A percentile compares a stretch with the other conserved stretches of the same genome.
phyloP scores from a whole-genome alignment of 2,329 filamentous ascomycete species.

The Amauroascus verrucosus region DNA sequence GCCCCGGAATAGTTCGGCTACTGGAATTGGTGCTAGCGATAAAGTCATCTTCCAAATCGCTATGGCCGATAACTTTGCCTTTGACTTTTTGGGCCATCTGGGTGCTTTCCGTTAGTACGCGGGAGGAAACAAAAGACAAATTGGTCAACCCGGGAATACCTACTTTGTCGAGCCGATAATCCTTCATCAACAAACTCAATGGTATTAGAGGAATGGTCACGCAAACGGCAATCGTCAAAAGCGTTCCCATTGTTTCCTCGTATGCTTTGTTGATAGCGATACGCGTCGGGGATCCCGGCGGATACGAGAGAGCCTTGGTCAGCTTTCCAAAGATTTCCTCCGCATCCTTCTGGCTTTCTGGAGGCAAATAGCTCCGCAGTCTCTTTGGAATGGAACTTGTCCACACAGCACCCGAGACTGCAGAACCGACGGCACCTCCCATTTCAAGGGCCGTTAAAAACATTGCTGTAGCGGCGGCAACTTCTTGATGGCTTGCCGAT shows the following conservation, averaged over 20 bases:
- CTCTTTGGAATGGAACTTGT: conserved; percentile 47
- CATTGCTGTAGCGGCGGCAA: conserved; percentile 53
- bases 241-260: conserved; percentile 53
- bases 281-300: conserved; percentile 47
- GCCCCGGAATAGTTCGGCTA: not conserved
- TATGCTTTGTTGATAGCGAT: conserved; percentile 55
- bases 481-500: conserved; percentile 50
- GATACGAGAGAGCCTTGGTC: conserved; percentile 47
- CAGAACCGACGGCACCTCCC: conserved; percentile 49
- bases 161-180: conserved; percentile 48
- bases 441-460: conserved; percentile 51
- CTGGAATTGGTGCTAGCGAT: not conserved
- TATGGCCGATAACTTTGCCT: conserved; percentile 14
- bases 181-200: conserved; percentile 46
- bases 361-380: conserved; percentile 43
- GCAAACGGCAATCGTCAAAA: conserved; percentile 46
- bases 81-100: conserved; percentile 16
- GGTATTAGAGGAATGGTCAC: conserved; percentile 48
- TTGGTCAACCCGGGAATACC: not conserved
- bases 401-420: conserved; percentile 57
- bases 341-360: conserved; percentile 32
- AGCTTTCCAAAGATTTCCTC: conserved; percentile 44
- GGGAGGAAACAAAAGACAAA: not conserved
- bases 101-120: conserved; percentile 4
- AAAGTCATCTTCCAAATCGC: conserved; percentile 8